These are phyloP conservation scores for Cruciata laevipes DNA, from an alignment of 257 asterid genomes.

Conservation along the genomic window DNA sequence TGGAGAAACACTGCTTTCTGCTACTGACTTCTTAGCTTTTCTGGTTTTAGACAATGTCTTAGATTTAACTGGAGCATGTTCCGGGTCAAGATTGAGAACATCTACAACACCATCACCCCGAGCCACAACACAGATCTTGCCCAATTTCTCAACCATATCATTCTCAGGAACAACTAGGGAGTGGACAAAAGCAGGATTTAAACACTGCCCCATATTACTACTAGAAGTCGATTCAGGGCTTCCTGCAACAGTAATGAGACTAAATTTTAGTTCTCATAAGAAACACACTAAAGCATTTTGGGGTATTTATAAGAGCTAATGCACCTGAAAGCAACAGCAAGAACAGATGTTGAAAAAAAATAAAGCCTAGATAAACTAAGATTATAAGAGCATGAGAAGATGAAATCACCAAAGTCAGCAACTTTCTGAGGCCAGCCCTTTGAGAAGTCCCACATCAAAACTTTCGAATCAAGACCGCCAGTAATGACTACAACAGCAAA, in stretches of 20 bases:
- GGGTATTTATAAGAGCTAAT: not conserved
- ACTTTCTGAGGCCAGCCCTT: conserved; percentile 68
- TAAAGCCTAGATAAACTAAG: not conserved
- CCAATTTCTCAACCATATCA: conserved; percentile 62
- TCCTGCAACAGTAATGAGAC: conserved; percentile 21
- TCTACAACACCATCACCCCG: conserved; percentile 85
- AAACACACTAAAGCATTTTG: not conserved
- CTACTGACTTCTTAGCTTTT: conserved; percentile 28
- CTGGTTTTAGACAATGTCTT: conserved; percentile 43
- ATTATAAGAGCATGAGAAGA: conserved; percentile 9
- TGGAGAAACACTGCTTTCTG: conserved; percentile 25
- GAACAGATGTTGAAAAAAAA: not conserved
- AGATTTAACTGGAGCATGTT: conserved; percentile 41
- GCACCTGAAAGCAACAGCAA: not conserved
- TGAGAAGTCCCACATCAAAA: conserved; percentile 91
- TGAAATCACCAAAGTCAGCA: conserved; percentile 68
- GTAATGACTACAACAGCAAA: conserved; percentile 54
- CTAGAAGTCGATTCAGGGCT: conserved; percentile 34
- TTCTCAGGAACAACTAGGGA: conserved; percentile 71
- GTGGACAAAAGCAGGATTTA: conserved; percentile 87
- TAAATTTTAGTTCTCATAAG: not conserved
- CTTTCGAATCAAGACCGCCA: conserved; percentile 94
- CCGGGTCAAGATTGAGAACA: conserved; percentile 56
- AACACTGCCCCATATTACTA: conserved; percentile 55
- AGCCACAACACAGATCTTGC: conserved; percentile 81